Percentiles rank a stretch among this genome's conserved stretches.
phyloP scores from a whole-genome alignment of 768 basidiomycete species.

The Termitomyces sp. region DNA sequence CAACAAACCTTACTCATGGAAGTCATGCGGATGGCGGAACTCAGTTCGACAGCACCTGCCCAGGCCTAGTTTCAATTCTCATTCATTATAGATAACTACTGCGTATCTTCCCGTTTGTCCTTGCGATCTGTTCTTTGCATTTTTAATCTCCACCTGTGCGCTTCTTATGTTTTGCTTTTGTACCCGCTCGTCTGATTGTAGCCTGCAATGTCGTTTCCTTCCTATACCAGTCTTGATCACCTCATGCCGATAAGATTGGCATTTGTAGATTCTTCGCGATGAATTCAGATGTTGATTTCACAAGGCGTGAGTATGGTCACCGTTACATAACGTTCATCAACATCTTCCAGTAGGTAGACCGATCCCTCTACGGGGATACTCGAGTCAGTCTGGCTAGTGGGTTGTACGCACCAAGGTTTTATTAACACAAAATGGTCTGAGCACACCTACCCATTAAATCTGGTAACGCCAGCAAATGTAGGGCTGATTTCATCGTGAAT shows the following conservation, averaged over 20 bases:
- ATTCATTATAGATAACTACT: conserved; percentile 8
- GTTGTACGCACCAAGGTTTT: neutral
- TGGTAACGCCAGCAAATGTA: neutral
- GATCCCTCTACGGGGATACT: too few species aligned
- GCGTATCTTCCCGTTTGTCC: conserved; percentile 14
- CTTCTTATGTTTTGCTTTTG: conserved; percentile 9
- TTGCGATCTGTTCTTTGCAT: conserved; percentile 11
- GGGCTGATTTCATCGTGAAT: neutral
- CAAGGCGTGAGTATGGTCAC: neutral
- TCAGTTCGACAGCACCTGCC: conserved; percentile 11
- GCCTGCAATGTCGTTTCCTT: conserved; percentile 6
- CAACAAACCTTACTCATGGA: conserved; percentile 84
- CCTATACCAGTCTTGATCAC: neutral
- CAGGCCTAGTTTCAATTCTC: conserved; percentile 7
- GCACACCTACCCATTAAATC: neutral
- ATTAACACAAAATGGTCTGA: neutral
- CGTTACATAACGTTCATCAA: neutral
- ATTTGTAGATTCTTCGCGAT: neutral
- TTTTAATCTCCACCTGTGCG: conserved; percentile 6
- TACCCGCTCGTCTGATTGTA: conserved; percentile 7
- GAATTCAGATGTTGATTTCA: neutral
- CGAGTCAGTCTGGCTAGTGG: neutral
- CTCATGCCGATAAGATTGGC: neutral
- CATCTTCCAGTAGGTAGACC: too few species aligned
- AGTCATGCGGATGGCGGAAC: conserved; percentile 71